A percentile compares a stretch with the other conserved stretches of the same genome.
phyloP scores from a whole-genome alignment of 148 eudicot genomes.

The Chenopodium formosanum region DNA sequence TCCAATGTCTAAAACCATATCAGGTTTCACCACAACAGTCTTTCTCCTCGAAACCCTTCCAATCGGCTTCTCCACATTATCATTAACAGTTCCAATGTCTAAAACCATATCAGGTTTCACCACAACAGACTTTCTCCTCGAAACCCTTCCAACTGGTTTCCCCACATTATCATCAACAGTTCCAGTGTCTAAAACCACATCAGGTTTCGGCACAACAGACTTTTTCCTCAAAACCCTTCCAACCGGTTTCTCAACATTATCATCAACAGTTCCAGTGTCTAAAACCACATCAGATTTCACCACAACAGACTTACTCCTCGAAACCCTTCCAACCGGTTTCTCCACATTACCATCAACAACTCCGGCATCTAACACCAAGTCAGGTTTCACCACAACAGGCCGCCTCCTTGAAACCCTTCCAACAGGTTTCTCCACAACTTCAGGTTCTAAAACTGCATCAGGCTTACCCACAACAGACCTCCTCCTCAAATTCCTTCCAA shows the following conservation, averaged over 20 bases:
- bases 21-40: too few species aligned
- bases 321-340: too few species aligned
- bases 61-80: background rate
- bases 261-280: background rate
- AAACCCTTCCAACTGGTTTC: background rate
- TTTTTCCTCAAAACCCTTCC: too few species aligned
- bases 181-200: background rate
- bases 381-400: conserved; percentile 16
- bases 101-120: background rate
- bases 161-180: background rate
- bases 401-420: background rate
- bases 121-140: too few species aligned
- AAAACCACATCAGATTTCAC: background rate
- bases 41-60: too few species aligned
- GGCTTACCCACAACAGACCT: conserved; percentile 14
- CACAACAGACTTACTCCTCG: background rate
- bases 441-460: background rate
- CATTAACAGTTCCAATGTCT: background rate
- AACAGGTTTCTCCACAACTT: conserved; percentile 9
- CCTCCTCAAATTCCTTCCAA: background rate
- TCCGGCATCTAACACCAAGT: background rate
- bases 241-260: too few species aligned
- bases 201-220: too few species aligned
- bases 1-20: background rate
- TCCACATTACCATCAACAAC: background rate